Percentiles rank a stretch among this genome's conserved stretches.
These are phyloP conservation scores for Peltaster fructicola DNA, from an alignment of 2,329 filamentous ascomycete species.

Conservation along the genomic window DNA sequence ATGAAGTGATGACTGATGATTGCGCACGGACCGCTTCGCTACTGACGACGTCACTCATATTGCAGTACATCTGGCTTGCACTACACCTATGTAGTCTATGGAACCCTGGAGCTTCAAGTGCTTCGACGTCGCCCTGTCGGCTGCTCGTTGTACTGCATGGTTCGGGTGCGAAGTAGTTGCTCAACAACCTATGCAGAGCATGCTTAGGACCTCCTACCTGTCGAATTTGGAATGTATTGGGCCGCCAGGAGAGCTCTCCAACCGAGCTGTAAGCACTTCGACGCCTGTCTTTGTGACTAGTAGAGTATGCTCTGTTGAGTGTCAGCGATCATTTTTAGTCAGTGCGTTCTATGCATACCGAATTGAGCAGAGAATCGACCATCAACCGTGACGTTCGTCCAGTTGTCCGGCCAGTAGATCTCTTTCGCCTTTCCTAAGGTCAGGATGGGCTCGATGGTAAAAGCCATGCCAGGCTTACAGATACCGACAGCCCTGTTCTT, in stretches of 20 bases:
- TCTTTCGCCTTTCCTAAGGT: slow-evolving; percentile 75
- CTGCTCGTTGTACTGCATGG: too few species aligned
- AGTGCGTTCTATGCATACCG: slow-evolving; percentile 34
- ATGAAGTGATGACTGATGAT: too few species aligned
- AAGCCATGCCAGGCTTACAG: slow-evolving; percentile 89
- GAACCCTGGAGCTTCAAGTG: too few species aligned
- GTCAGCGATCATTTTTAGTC: background rate
- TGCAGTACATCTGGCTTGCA: too few species aligned
- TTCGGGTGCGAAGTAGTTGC: too few species aligned
- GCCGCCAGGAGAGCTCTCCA: slow-evolving; percentile 57
- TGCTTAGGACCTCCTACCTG: too few species aligned
- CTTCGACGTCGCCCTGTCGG: too few species aligned
- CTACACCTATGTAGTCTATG: too few species aligned
- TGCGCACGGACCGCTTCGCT: too few species aligned
- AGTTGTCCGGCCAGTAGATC: slow-evolving; percentile 92
- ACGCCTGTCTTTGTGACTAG: slow-evolving; percentile 65
- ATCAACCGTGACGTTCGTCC: slow-evolving; percentile 84
- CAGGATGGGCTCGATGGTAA: slow-evolving; percentile 97
- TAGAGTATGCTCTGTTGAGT: slow-evolving; percentile 51
- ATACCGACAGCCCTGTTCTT: slow-evolving; percentile 92
- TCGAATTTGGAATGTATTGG: too few species aligned
- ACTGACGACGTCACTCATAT: too few species aligned
- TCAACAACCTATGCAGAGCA: too few species aligned
- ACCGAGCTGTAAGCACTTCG: slow-evolving; percentile 57
- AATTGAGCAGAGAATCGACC: slow-evolving; percentile 84